These are phyloP conservation scores for Stipa capillata DNA, from an alignment of 176 grass and related monocot genomes.

Conservation along the genomic window DNA sequence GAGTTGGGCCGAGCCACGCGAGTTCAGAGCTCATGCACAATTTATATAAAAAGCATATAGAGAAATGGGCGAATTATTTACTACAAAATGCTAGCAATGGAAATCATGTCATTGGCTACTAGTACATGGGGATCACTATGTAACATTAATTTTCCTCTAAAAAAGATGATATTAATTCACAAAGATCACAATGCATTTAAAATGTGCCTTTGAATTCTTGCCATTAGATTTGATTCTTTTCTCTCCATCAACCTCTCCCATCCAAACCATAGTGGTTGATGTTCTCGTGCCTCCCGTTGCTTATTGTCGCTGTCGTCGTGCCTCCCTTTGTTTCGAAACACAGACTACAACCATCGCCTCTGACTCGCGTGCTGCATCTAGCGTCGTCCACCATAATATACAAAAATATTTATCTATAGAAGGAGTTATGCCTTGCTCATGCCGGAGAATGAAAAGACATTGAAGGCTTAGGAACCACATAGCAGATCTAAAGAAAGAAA, in stretches of 20 bases:
- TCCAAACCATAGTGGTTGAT: not conserved
- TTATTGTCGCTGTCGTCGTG: rapidly evolving
- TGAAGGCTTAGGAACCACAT: not conserved
- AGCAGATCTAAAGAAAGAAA: not conserved
- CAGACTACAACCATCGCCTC: not conserved
- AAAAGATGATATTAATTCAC: not conserved
- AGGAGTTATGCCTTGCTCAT: not conserved
- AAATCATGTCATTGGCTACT: not conserved
- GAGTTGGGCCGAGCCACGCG: too few species aligned
- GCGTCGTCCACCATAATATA: not conserved
- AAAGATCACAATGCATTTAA: not conserved
- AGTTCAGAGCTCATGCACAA: too few species aligned
- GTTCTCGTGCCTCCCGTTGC: not conserved
- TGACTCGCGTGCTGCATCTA: not conserved
- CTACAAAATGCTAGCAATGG: too few species aligned
- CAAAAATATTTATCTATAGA: not conserved
- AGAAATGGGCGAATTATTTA: not conserved
- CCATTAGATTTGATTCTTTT: not conserved
- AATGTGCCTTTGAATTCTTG: not conserved
- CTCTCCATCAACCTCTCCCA: not conserved
- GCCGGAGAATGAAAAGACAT: not conserved
- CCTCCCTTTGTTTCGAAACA: not conserved
- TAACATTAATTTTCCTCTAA: not conserved
- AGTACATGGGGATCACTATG: not conserved
- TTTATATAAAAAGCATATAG: too few species aligned